phyloP scores from a whole-genome alignment of 768 basidiomycete genomes.

The Daedaleopsis nitida region DNA sequence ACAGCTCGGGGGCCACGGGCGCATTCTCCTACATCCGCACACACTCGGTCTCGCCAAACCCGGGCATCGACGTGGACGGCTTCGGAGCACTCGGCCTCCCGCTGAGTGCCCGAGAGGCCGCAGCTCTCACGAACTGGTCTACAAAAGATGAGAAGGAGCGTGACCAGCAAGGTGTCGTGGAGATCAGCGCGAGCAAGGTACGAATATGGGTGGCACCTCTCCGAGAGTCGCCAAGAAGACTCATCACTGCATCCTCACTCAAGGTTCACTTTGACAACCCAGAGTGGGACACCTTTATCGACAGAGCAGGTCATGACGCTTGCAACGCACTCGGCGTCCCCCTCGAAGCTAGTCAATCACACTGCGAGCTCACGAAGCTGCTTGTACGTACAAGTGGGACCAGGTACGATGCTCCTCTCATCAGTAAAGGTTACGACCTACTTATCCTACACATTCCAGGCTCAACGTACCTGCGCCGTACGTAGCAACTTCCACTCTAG shows the following conservation, averaged over 20 bases:
- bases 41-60: background rate
- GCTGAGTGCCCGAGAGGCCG: background rate
- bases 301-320: background rate
- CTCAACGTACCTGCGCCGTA: too few species aligned
- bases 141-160: background rate
- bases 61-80: background rate
- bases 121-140: conserved; percentile 45
- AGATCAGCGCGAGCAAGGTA: background rate
- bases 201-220: background rate
- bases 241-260: background rate
- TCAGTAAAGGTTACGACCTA: too few species aligned
- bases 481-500: background rate
- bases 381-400: background rate
- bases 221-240: background rate
- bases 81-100: background rate
- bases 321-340: background rate
- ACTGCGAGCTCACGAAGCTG: background rate
- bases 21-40: background rate
- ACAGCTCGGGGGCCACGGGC: background rate
- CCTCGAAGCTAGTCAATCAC: background rate
- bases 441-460: too few species aligned
- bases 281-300: background rate
- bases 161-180: background rate
- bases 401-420: too few species aligned
- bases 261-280: background rate